A percentile compares a stretch with the other conserved stretches of the same genome.
Conservation (phyloP, 495 filamentous ascomycete genomes). For the Symbiotaphrina buchneri region DNA sequence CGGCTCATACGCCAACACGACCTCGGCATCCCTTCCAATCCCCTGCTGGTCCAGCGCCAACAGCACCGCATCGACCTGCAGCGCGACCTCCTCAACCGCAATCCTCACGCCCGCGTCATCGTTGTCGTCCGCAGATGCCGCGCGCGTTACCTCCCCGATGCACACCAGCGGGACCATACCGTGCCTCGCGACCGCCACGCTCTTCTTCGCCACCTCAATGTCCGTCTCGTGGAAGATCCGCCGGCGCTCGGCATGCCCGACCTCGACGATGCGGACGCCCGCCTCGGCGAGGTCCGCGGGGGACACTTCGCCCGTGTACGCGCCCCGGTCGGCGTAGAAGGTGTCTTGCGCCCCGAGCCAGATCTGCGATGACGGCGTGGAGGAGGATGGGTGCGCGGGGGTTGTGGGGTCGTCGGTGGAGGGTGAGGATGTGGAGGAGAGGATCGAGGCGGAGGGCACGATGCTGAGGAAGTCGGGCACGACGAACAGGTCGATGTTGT, state of each 20-base stretch:
- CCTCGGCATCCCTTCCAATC: slow-evolving; percentile 37
- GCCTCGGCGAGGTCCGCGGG: slow-evolving; percentile 36
- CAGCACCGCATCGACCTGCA: slow-evolving; percentile 39
- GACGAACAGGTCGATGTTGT: slow-evolving; percentile 31
- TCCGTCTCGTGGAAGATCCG: slow-evolving; percentile 51
- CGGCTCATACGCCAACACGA: slow-evolving; percentile 72
- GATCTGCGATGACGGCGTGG: too few relatives aligned
- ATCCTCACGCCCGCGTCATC: slow-evolving; percentile 25
- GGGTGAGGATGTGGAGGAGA: slow-evolving; percentile 12
- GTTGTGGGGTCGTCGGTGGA: slow-evolving; percentile 14
- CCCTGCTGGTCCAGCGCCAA: slow-evolving; percentile 27
- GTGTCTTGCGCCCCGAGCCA: slow-evolving; percentile 58
- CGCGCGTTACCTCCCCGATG: slow-evolving; percentile 39
- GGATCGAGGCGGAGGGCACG: slow-evolving; percentile 25
- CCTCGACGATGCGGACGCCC: slow-evolving; percentile 46
- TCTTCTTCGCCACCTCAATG: slow-evolving; percentile 36
- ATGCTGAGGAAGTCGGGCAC: slow-evolving; percentile 59
- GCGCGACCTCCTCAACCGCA: slow-evolving; percentile 39
- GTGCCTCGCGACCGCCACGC: slow-evolving; percentile 36
- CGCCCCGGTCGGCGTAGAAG: slow-evolving; percentile 36
- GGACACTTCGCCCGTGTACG: slow-evolving; percentile 60
- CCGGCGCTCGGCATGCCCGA: slow-evolving; percentile 61
- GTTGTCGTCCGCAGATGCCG: slow-evolving; percentile 17
- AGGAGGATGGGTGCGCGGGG: too few relatives aligned
- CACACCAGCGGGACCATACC: slow-evolving; percentile 61